Conservation (phyloP, 768 basidiomycete genomes). For the Royoungia palumana region DNA sequence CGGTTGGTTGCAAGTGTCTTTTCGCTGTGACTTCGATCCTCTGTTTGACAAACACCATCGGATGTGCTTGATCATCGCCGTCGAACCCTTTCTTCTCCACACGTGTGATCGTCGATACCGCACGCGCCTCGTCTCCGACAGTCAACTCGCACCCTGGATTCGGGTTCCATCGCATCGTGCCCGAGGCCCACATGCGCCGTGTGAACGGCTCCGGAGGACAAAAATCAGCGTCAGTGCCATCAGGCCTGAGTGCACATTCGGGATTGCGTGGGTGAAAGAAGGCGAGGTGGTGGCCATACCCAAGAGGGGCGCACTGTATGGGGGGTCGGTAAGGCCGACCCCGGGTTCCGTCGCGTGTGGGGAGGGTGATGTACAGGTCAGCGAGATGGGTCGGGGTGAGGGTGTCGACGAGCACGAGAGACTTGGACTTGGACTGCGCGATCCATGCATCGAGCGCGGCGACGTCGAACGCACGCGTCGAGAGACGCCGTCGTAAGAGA, state of each 20-base stretch:
- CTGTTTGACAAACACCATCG: constrained; percentile 77
- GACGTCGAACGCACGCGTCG: constrained; percentile 11
- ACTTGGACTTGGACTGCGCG: constrained; percentile 44
- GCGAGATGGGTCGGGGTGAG: constrained; percentile 55
- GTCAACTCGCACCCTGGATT: constrained; percentile 38
- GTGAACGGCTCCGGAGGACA: constrained; percentile 72
- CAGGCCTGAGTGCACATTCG: constrained; percentile 52
- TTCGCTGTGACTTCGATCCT: constrained; percentile 48
- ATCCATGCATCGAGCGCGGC: constrained; percentile 53
- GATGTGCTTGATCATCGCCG: constrained; percentile 36
- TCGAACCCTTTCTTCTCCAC: constrained; percentile 68
- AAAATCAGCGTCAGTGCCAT: constrained; percentile 71
- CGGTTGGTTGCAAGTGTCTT: constrained; percentile 43
- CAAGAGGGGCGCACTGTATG: constrained; percentile 39
- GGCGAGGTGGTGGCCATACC: constrained; percentile 65
- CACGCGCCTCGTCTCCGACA: constrained; percentile 51
- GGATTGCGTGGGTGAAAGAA: constrained; percentile 71
- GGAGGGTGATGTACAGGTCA: constrained; percentile 66
- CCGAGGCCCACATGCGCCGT: constrained; percentile 81
- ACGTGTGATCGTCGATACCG: constrained; percentile 45
- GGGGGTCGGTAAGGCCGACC: constrained; percentile 42
- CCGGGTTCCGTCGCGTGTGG: constrained; percentile 62
- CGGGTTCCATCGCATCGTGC: constrained; percentile 59
- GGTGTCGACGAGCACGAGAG: constrained; percentile 45
- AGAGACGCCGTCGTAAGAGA: constrained; percentile 6